Evolutionary conservation across 495 filamentous ascomycete species (phyloP).

Genomic region (Penicillium verhagenii): DNA sequence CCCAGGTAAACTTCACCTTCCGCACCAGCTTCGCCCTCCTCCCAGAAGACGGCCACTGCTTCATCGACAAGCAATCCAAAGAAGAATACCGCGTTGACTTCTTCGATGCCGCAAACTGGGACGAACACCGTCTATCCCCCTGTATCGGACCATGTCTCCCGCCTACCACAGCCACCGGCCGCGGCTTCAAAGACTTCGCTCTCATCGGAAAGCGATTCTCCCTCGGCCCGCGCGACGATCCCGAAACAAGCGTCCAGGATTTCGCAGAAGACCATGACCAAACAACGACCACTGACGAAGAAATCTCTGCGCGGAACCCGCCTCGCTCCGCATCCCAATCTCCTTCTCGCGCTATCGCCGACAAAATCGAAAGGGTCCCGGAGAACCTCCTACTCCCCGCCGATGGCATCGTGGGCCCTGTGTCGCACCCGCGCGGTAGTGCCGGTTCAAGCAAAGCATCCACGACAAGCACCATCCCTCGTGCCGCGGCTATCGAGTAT

Average conservation of each 20-base stretch:
- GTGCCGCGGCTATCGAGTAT: conserved; percentile 61
- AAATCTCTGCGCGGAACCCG: conserved; percentile 1
- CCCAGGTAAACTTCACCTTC: conserved; percentile 92
- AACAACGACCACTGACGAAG: conserved; percentile 10
- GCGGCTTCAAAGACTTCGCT: conserved; percentile 46
- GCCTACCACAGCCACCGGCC: conserved; percentile 19
- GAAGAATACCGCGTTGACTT: conserved; percentile 85
- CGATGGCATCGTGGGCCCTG: conserved; percentile 43
- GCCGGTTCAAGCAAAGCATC: conserved; percentile 33
- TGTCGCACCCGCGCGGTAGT: conserved; percentile 27
- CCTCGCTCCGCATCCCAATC: background rate
- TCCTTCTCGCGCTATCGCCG: conserved; percentile 1
- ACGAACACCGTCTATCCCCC: conserved; percentile 74
- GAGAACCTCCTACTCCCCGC: background rate
- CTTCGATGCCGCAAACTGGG: conserved; percentile 77
- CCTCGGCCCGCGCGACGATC: conserved; percentile 23
- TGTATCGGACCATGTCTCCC: conserved; percentile 66
- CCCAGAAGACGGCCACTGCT: conserved; percentile 85
- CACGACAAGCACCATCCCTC: conserved; percentile 50
- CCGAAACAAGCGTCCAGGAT: conserved; percentile 14
- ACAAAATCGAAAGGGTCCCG: conserved; percentile 15
- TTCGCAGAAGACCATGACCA: background rate
- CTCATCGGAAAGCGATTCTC: conserved; percentile 41
- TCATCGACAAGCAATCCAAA: conserved; percentile 75
- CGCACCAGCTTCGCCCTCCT: conserved; percentile 83